Evolutionary conservation across 2,329 filamentous ascomycete species (phyloP), one percentile per base, ranked within the genome.

Genomic region (Paraphoma sp.): DNA sequence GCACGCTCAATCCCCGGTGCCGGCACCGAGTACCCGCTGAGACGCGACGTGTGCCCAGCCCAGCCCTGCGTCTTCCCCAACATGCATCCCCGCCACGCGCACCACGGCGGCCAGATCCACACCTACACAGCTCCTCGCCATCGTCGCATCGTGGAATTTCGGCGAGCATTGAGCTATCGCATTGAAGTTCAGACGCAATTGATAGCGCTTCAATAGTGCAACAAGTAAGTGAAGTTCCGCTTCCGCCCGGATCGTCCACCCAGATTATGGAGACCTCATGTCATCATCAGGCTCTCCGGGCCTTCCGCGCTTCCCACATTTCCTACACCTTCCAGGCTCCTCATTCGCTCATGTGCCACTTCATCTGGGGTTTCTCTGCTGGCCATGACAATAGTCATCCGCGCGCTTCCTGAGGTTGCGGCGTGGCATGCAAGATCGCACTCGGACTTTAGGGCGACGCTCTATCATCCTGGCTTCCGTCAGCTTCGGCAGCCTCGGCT

Each of bases 401-500:
- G 65, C 53, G 49, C 44, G 51, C 59, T 66, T 70, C 64, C 64
- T 48, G 46, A 56, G 57, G 53, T 48, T 54, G 51, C 51, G 48
- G 33, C 46, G 42, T 45, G 52, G 52, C 56, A 49, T 57, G 60
- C 53, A 42, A n/a, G 11, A n/a, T 42, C 11, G 14, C 11, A 17
- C 16, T 3, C 40, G 40, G 40, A 42, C 14, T 17, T 16, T 42
- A 42, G 40, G 14, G 16, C 16, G 54, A 53, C 41, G 36, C 50
- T 56, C 40, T 57, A 54, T 49, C 43, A 43, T 53, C 4, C 43
- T 33, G 23, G 43, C 30, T 62, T 71, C 70, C 69, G 67, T 71
- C 64, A 67, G 65, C 69, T 43, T 58, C 69, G 68, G 72, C 48
- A 63, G 28, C 48, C 51, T 64, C 72, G 70, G 72, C 64, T 60